These are phyloP conservation scores for Escovopsis sp. DNA, from an alignment of 2,329 filamentous ascomycete species.

Conservation along the genomic window DNA sequence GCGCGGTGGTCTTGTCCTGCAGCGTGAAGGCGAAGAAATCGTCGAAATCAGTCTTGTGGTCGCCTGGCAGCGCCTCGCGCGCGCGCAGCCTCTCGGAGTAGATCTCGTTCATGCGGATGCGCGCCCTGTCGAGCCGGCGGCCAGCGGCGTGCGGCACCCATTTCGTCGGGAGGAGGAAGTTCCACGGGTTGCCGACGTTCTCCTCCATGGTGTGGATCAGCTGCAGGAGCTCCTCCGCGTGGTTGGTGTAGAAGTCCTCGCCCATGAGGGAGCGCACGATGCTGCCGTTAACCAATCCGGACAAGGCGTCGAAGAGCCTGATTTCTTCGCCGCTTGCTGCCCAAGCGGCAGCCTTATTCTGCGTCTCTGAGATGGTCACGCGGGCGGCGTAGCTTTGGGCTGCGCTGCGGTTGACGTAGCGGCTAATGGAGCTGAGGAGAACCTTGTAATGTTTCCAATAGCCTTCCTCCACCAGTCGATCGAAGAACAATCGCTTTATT, in stretches of 20 bases:
- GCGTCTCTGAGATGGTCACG: slow-evolving; percentile 8
- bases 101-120: slow-evolving; percentile 8
- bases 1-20: slow-evolving; percentile 5
- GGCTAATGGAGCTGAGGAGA: slow-evolving; percentile 4
- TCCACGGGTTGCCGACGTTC: slow-evolving; percentile 4
- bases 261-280: slow-evolving; percentile 8
- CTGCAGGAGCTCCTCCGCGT: slow-evolving; percentile 6
- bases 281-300: slow-evolving; percentile 7
- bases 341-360: slow-evolving; percentile 7
- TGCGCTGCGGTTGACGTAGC: slow-evolving; percentile 5
- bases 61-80: slow-evolving; percentile 1
- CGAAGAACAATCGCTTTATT: slow-evolving; percentile 7
- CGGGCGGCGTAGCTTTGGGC: slow-evolving; percentile 3
- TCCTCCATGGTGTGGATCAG: slow-evolving; percentile 7
- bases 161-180: slow-evolving; percentile 4
- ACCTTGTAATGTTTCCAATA: slow-evolving; percentile 6
- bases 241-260: slow-evolving; percentile 8
- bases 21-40: slow-evolving; percentile 10
- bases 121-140: slow-evolving; percentile 3
- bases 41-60: background rate
- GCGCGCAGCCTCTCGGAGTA: slow-evolving; percentile 7
- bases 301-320: slow-evolving; percentile 6
- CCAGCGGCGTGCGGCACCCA: slow-evolving; percentile 8
- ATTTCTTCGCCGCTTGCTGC: background rate
- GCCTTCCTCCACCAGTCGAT: slow-evolving; percentile 7